Percentiles rank a stretch among this genome's conserved stretches.
Evolutionary conservation across 768 basidiomycete species (phyloP).

Genomic region (Chalciporus sphaerocephalus): DNA sequence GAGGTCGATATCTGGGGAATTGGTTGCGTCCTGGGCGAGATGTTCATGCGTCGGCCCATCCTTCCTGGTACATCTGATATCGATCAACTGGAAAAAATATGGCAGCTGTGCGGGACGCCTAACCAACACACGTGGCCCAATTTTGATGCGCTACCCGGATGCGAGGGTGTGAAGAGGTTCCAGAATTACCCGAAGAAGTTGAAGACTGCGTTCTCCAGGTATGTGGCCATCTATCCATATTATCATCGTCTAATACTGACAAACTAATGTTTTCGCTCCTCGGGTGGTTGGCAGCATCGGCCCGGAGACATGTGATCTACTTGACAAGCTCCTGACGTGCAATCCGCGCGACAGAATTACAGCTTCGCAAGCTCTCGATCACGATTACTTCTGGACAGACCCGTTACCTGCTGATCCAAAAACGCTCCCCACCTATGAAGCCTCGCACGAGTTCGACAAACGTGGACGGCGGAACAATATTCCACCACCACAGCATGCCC

Average conservation of each 20-base stretch:
- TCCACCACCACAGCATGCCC: constrained; percentile 23
- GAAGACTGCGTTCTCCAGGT: constrained; percentile 58
- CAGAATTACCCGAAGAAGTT: constrained; percentile 50
- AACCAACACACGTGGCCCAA: constrained; percentile 80
- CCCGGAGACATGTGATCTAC: constrained; percentile 69
- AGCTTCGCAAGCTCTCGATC: constrained; percentile 81
- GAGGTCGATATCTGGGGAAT: constrained; percentile 98
- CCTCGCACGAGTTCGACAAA: constrained; percentile 80
- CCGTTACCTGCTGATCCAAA: constrained; percentile 84
- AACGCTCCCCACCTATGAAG: constrained; percentile 74
- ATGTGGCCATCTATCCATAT: constrained; percentile 25
- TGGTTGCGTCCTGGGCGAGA: constrained; percentile 95
- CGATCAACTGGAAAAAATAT: constrained; percentile 91
- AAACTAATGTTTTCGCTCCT: constrained; percentile 3
- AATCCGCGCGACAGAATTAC: constrained; percentile 84
- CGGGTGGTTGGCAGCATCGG: constrained; percentile 47
- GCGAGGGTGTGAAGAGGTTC: constrained; percentile 73
- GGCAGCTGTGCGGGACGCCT: constrained; percentile 84
- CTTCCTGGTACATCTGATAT: constrained; percentile 83
- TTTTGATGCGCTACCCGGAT: constrained; percentile 69
- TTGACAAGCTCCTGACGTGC: constrained; percentile 77
- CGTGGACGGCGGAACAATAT: constrained; percentile 53
- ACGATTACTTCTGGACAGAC: constrained; percentile 92
- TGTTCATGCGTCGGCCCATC: constrained; percentile 86
- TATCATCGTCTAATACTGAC: background rate